phyloP scores from a whole-genome alignment of 2,329 filamentous ascomycete genomes.

The Venturia carpophila region DNA sequence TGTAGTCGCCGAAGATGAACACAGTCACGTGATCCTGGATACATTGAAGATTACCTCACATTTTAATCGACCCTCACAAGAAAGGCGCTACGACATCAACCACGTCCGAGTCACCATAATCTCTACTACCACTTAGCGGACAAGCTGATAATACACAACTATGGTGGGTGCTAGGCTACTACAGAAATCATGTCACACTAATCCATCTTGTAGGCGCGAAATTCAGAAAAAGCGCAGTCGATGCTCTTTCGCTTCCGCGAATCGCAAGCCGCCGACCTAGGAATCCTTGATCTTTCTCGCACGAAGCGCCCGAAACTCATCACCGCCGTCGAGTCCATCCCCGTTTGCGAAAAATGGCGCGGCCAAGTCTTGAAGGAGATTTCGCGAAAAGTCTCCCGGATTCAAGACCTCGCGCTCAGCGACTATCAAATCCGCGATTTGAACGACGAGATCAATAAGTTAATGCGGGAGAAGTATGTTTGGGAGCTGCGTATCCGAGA shows the following conservation, averaged over 20 bases:
- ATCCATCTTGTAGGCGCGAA: conserved; percentile 63
- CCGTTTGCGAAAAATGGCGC: conserved; percentile 92
- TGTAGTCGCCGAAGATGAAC: background rate
- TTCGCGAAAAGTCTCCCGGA: conserved; percentile 89
- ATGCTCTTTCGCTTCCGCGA: conserved; percentile 99
- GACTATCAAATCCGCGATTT: conserved; percentile 97
- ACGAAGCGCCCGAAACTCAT: conserved; percentile 86
- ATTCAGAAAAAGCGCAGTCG: conserved; percentile 96
- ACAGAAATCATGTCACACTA: conserved; percentile 19
- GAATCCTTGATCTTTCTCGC: conserved; percentile 88
- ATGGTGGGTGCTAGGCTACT: background rate
- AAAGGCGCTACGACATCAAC: background rate
- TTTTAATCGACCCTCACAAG: background rate
- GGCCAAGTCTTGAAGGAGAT: conserved; percentile 97
- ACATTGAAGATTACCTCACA: too few species aligned
- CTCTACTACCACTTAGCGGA: background rate
- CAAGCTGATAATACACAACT: background rate
- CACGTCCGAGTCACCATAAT: background rate
- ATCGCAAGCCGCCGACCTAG: conserved; percentile 88
- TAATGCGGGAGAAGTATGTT: conserved; percentile 98
- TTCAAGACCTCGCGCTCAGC: conserved; percentile 83
- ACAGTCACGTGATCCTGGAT: background rate
- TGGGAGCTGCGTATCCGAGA: conserved; percentile 97
- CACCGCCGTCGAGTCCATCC: conserved; percentile 75
- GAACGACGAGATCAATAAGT: conserved; percentile 98